A percentile compares a stretch with the other conserved stretches of the same genome.
Evolutionary conservation across 441 rosid species (phyloP).

Genomic region (Pelargonium cotyledonis): DNA sequence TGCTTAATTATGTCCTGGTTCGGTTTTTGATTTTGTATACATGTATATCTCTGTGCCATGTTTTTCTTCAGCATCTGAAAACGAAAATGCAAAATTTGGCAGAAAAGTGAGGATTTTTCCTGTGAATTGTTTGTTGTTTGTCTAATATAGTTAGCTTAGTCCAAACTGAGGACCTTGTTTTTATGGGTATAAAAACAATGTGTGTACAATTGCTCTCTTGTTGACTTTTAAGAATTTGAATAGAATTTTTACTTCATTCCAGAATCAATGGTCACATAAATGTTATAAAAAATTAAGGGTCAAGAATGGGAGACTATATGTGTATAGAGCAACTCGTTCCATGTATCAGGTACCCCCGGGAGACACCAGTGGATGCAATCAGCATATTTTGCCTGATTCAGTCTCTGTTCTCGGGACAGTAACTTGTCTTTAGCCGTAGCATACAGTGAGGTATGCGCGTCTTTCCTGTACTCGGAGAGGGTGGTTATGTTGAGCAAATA

Average conservation of each 20-base stretch:
- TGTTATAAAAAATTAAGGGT: neutral
- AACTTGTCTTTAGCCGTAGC: constrained; percentile 24
- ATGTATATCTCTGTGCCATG: neutral
- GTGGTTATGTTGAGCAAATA: constrained; percentile 36
- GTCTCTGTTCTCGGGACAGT: constrained; percentile 27
- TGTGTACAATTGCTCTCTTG: neutral
- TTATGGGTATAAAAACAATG: too few relatives aligned
- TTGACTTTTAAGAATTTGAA: neutral
- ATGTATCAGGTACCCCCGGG: constrained; percentile 56
- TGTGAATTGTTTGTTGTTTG: too few relatives aligned
- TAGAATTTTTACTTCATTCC: neutral
- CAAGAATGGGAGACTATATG: constrained; percentile 26
- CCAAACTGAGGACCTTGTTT: too few relatives aligned
- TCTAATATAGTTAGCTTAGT: too few relatives aligned
- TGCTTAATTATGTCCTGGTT: neutral
- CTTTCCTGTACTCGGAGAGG: constrained; percentile 41
- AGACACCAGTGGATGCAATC: constrained; percentile 65
- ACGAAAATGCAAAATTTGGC: neutral
- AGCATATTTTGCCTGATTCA: constrained; percentile 28
- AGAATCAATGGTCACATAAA: too few relatives aligned
- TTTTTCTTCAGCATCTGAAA: neutral
- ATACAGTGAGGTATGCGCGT: constrained; percentile 43
- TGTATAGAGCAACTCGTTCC: constrained; percentile 50
- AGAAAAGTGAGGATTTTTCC: too few relatives aligned
- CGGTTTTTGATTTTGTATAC: neutral